Conservation (phyloP, 345 rosid species). For the Euphorbia peplus region DNA sequence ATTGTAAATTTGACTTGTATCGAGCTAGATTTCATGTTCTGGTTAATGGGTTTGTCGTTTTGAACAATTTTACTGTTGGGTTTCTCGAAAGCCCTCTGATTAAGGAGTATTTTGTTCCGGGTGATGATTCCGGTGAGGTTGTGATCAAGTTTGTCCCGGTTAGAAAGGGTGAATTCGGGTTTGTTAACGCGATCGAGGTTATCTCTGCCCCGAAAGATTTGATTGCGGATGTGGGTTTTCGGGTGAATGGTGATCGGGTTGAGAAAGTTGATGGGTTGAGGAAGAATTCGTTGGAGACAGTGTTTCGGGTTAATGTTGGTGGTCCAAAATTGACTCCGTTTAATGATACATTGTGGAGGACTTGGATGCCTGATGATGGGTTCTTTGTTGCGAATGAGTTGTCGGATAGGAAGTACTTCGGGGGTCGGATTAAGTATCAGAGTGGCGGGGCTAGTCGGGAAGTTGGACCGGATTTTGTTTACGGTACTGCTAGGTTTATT, state of each 20-base stretch:
- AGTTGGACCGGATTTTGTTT: conserved; percentile 76
- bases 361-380: conserved; percentile 78
- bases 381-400: conserved; percentile 49
- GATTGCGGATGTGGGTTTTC: conserved; percentile 52
- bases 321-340: conserved; percentile 85
- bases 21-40: conserved; percentile 70
- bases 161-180: conserved; percentile 45
- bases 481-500: conserved; percentile 60
- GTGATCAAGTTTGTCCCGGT: conserved; percentile 56
- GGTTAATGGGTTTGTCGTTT: conserved; percentile 58
- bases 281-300: conserved; percentile 54
- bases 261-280: conserved; percentile 47
- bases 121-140: conserved; percentile 46
- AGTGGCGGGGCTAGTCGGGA: conserved; percentile 68
- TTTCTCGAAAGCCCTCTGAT: conserved; percentile 29
- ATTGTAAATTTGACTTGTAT: conserved; percentile 36
- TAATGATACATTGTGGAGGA: conserved; percentile 86
- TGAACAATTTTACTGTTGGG: conserved; percentile 57
- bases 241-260: conserved; percentile 36
- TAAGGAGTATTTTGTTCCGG: conserved; percentile 65
- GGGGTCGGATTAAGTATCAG: conserved; percentile 59
- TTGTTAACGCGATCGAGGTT: conserved; percentile 83
- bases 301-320: conserved; percentile 69
- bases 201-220: conserved; percentile 85
- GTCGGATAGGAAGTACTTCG: conserved; percentile 39